A percentile compares a stretch with the other conserved stretches of the same genome.
These are phyloP conservation scores for Geosmithia putterillii DNA, from an alignment of 2,329 filamentous ascomycete genomes.

Conservation along the genomic window DNA sequence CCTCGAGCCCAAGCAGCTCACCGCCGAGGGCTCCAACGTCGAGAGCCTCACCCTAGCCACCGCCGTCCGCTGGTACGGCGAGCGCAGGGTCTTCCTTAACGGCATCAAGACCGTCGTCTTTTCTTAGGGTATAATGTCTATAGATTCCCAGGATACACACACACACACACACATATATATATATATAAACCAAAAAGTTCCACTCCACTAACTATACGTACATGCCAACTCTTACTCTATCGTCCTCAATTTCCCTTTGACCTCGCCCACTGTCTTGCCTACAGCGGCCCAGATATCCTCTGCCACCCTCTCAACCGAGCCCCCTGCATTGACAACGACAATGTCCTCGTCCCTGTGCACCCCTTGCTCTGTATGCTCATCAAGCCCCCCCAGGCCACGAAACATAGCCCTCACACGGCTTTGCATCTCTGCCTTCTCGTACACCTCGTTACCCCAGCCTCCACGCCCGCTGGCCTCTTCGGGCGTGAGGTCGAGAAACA, in stretches of 20 bases:
- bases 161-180: background rate
- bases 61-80: conserved; percentile 74
- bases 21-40: conserved; percentile 71
- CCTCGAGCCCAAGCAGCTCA: conserved; percentile 63
- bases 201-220: too few species aligned
- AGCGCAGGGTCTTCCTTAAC: conserved; percentile 67
- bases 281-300: conserved; percentile 43
- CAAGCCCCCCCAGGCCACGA: conserved; percentile 30
- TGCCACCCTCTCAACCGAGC: conserved; percentile 42
- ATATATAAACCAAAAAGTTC: too few species aligned
- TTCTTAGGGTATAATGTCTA: conserved; percentile 13
- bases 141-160: background rate
- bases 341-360: conserved; percentile 21
- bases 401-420: conserved; percentile 65
- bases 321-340: conserved; percentile 40
- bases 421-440: conserved; percentile 80
- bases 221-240: conserved; percentile 14
- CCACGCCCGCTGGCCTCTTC: conserved; percentile 61
- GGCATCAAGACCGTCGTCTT: conserved; percentile 74
- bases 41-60: conserved; percentile 74
- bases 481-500: conserved; percentile 76
- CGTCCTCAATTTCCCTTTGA: conserved; percentile 34
- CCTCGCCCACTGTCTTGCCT: conserved; percentile 28
- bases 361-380: conserved; percentile 19
- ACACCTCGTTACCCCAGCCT: conserved; percentile 82